phyloP scores from a whole-genome alignment of 2,329 filamentous ascomycete genomes.

The Elsinoe ampelina region DNA sequence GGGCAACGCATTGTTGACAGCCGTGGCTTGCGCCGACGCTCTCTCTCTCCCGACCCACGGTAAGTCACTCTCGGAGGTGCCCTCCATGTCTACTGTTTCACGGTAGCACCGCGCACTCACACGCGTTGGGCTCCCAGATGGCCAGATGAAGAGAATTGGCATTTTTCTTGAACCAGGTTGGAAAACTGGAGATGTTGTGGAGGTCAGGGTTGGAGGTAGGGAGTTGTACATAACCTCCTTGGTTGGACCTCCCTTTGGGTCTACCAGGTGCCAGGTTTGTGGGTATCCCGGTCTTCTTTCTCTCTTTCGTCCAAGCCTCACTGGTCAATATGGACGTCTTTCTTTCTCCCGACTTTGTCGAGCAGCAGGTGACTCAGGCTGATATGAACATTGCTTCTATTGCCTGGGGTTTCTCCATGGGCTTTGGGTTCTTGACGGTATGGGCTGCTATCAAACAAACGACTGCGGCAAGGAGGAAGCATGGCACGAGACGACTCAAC shows the following conservation, averaged over 20 bases:
- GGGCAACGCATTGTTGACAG: not conserved
- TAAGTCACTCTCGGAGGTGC: not conserved
- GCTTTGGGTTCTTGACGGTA: slow-evolving; percentile 33
- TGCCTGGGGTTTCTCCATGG: slow-evolving; percentile 31
- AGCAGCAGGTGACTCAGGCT: slow-evolving; percentile 14
- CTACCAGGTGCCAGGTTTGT: slow-evolving; percentile 5
- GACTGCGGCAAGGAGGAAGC: slow-evolving; percentile 12
- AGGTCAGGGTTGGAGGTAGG: not conserved
- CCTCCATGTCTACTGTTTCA: slow-evolving; percentile 7
- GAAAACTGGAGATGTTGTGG: not conserved
- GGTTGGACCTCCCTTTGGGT: not conserved
- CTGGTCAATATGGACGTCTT: slow-evolving; percentile 14
- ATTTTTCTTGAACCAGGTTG: not conserved
- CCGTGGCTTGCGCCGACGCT: slow-evolving; percentile 3
- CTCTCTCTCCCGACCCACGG: not conserved
- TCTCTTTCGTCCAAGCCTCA: not conserved
- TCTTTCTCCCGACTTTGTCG: slow-evolving; percentile 11
- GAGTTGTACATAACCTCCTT: not conserved
- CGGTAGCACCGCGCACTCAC: not conserved
- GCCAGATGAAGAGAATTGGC: not conserved
- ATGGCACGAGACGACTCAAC: slow-evolving; percentile 32
- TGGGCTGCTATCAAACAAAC: slow-evolving; percentile 33
- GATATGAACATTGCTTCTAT: slow-evolving; percentile 16
- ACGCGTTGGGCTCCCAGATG: not conserved
- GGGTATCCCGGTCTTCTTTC: not conserved